Base-by-base conservation (phyloP, 2,329 filamentous ascomycete genomes). In the Zalaria obscura region DNA sequence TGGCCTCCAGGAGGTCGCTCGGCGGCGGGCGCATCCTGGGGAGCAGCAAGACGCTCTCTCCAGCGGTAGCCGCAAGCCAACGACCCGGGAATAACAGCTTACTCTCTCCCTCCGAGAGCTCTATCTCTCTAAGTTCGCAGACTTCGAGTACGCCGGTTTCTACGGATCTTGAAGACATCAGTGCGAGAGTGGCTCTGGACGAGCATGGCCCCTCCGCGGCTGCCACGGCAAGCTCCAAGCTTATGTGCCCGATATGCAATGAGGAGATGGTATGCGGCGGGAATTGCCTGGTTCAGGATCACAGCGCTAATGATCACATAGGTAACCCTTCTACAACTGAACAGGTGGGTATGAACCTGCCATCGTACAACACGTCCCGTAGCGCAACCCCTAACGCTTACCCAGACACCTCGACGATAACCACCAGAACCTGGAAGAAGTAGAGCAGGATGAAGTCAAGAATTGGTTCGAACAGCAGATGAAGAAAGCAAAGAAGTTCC, bases 391-490 rank as follows among this genome's bases (percentile, higher is more conserved):
- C 29, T 39, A 39, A 27, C 39, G 45, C 18, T 42, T 55, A 53
- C 53, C 57, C 49, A 80, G 79, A 60, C 80, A 85, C 62, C 72
- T 95, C 55, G 88, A 95, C 65, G 88, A 95, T 58, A 78, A 70
- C 47, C 88, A 95, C 64, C 83, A 88, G 59, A 88, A 94, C 55
- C 74, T 95, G 9, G 83, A 93, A 57, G 83, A 84, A 48, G 75
- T 86, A 46, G 80, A 87, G 56, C 88, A 94, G 57, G 85, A 94
- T 61, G 86, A 95, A 63, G 87, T 94, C 52, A 93, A 93, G 66
- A 89, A 87, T 34, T 95, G 88, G 88, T 93, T 95, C 64, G 85
- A 93, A 66, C 83, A 85, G 56, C 88, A 94, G 62, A 88, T 95
- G 63, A 73, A 83, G 50, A 94, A 93, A 60, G 88, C 88, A 7